Evolutionary conservation across 345 rosid species (phyloP).

Genomic region (Lepidium aucheri): DNA sequence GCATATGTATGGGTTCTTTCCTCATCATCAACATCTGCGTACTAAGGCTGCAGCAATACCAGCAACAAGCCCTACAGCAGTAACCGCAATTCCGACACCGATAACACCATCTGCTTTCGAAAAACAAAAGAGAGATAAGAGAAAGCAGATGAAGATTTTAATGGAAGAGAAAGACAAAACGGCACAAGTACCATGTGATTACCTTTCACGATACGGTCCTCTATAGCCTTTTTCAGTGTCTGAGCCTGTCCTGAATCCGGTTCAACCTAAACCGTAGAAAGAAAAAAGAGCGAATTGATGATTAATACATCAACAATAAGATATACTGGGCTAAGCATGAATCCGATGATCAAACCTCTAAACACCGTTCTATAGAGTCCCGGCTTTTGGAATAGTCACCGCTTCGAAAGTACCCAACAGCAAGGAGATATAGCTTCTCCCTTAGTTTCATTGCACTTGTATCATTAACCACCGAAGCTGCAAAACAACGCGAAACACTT

Average conservation of each 20-base stretch:
- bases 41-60: conserved; percentile 65
- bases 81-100: conserved; percentile 76
- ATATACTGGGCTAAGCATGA: neutral
- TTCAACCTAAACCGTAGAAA: conserved; percentile 37
- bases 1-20: neutral
- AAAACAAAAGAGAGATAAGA: neutral
- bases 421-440: conserved; percentile 83
- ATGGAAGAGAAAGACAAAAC: neutral
- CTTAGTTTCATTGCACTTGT: conserved; percentile 37
- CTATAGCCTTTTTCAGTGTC: conserved; percentile 48
- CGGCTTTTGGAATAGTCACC: conserved; percentile 69
- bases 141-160: neutral
- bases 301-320: neutral
- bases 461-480: conserved; percentile 37
- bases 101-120: conserved; percentile 62
- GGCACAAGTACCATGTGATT: neutral
- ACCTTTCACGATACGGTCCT: conserved; percentile 66
- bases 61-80: conserved; percentile 66
- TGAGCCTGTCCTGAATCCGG: conserved; percentile 76
- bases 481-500: conserved; percentile 6
- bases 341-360: conserved; percentile 36
- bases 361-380: conserved; percentile 57
- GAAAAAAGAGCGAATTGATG: neutral
- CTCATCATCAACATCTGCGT: conserved; percentile 47
- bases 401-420: conserved; percentile 65